Conservation (phyloP, 2,329 filamentous ascomycete species). For the Phoma sp. region DNA sequence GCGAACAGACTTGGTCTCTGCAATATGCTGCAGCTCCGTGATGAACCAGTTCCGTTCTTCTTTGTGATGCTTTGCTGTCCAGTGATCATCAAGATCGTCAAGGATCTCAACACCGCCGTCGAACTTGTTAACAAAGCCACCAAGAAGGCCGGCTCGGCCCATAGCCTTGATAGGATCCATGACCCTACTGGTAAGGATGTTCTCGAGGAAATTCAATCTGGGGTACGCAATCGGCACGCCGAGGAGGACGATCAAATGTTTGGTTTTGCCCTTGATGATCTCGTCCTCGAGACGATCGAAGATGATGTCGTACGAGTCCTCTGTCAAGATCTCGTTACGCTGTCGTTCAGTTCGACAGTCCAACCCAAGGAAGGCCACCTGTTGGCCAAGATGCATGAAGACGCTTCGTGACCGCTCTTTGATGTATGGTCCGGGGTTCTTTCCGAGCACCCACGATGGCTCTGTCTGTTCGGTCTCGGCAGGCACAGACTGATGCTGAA, state of each 20-base stretch:
- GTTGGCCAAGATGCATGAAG: constrained; percentile 82
- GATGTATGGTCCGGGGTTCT: constrained; percentile 86
- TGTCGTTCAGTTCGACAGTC: constrained; percentile 93
- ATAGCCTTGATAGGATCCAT: constrained; percentile 92
- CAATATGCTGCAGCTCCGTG: constrained; percentile 90
- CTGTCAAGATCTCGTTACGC: constrained; percentile 78
- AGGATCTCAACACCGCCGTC: constrained; percentile 91
- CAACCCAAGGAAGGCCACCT: constrained; percentile 82
- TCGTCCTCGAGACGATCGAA: constrained; percentile 86
- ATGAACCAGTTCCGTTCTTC: constrained; percentile 85
- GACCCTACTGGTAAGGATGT: constrained; percentile 78
- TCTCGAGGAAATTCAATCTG: constrained; percentile 65
- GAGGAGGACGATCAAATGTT: constrained; percentile 87
- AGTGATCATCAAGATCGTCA: constrained; percentile 94
- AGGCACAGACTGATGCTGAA: constrained; percentile 90
- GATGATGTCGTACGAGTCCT: constrained; percentile 83
- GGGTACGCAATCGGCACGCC: constrained; percentile 69
- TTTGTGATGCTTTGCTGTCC: constrained; percentile 96
- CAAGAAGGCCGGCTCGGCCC: constrained; percentile 80
- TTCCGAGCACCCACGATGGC: constrained; percentile 88
- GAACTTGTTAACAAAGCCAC: constrained; percentile 83
- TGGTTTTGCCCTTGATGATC: constrained; percentile 81
- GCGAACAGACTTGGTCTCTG: constrained; percentile 89
- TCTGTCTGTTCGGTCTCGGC: constrained; percentile 84
- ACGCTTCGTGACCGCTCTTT: constrained; percentile 82